Evolutionary conservation across 129 eudicot species (phyloP), one percentile per base, ranked within the genome.

Genomic region (Lonicera japonica): DNA sequence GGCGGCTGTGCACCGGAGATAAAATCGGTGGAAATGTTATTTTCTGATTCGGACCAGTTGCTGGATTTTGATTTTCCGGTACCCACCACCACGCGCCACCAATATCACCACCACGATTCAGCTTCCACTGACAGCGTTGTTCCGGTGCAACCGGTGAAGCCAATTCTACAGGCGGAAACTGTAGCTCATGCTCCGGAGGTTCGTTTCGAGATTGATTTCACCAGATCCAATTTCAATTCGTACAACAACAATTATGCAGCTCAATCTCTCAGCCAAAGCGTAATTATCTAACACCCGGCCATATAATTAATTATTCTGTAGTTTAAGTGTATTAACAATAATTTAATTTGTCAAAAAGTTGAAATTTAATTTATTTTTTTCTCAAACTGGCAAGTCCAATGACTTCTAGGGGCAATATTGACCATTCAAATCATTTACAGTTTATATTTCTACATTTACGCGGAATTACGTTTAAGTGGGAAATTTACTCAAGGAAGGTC

Each of bases 191-290:
- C 77, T 5, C 45, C 74, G 22, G 84, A 88, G 46, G 84, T 59
- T 14, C 79, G 64, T 25, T 77, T 70, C 60, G 89, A 86, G 75
- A 82, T 86, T 71, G 95, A 87, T 76, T 86, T 90, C 80, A 69
- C 87, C 0, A 73, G 70, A 76, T 78, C 95, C 43, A 71, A 70
- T 60, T 61, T 82, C 65, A 77, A 29, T 56, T 70, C 79, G 0
- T 74, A 64, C 85, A 73, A 25, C 76, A 71, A 39, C 79, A n/a
- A n/a, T n/a, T 65, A 68, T 77, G 52, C 72, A n/a, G 20, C 77
- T 2, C 88, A 73, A 21, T 75, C 85, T 41, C 61, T 74, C 64
- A 85, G 75, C 63, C 89, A 80, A 54, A 86, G 87, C 56, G 97
- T 86, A 82, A 79, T 0, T 40, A 29, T 48, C 75, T 61, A 20